phyloP scores from a whole-genome alignment of 345 rosid species.

The Eucalyptus sp. region DNA sequence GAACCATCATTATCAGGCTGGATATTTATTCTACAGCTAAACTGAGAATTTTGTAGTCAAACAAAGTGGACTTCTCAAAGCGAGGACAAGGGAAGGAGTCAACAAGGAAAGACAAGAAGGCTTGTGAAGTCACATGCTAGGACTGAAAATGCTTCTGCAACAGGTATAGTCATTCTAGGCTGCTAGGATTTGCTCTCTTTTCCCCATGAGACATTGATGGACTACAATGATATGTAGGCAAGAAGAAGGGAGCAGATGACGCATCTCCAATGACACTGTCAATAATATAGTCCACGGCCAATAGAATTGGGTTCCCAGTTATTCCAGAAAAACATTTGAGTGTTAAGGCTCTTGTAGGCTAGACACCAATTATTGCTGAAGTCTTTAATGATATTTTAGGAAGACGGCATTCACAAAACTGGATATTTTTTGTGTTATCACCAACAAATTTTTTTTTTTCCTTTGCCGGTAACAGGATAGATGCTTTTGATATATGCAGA shows the following conservation, averaged over 20 bases:
- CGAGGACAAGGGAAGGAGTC: not conserved
- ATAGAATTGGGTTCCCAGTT: not conserved
- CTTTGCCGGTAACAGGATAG: not conserved
- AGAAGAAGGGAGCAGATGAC: not conserved
- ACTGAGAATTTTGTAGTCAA: not conserved
- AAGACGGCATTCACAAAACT: not conserved
- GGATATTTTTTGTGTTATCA: not conserved
- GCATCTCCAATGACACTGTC: not conserved
- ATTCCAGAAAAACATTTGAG: not conserved
- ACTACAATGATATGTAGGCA: not conserved
- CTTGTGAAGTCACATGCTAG: not conserved
- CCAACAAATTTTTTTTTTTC: not conserved
- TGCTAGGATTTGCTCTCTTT: not conserved
- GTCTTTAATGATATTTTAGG: not conserved
- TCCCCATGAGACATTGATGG: not conserved
- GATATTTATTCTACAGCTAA: not conserved
- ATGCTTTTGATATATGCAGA: not conserved
- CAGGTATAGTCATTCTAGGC: not conserved
- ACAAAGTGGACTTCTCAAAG: not conserved
- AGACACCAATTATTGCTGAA: not conserved
- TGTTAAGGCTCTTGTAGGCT: not conserved
- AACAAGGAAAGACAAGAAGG: not conserved
- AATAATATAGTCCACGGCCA: not conserved
- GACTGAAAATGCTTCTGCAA: not conserved
- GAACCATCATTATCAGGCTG: not conserved